Evolutionary conservation across 2,329 filamentous ascomycete species (phyloP).

Genomic region (Teratosphaeria destructans): DNA sequence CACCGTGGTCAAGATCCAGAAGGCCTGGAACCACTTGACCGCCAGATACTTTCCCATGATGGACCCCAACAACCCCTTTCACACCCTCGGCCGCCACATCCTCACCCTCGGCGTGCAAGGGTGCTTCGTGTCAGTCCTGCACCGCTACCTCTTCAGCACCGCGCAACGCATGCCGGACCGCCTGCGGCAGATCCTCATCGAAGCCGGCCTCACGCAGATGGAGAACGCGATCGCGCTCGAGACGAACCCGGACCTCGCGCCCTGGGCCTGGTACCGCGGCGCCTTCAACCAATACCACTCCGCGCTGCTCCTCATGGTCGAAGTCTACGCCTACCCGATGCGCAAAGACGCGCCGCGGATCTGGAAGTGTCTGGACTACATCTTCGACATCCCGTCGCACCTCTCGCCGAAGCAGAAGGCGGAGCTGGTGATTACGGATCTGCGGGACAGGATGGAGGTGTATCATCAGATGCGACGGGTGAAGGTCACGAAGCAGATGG

Average conservation of each 20-base stretch:
- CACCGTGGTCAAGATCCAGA: slow-evolving; percentile 57
- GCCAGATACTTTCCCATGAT: slow-evolving; percentile 57
- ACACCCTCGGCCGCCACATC: slow-evolving; percentile 53
- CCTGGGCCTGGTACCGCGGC: slow-evolving; percentile 61
- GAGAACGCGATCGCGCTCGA: slow-evolving; percentile 48
- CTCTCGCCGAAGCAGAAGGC: slow-evolving; percentile 48
- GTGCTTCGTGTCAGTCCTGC: slow-evolving; percentile 56
- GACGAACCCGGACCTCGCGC: slow-evolving; percentile 39
- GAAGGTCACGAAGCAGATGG: slow-evolving; percentile 21
- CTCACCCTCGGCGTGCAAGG: slow-evolving; percentile 55
- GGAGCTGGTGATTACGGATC: slow-evolving; percentile 50
- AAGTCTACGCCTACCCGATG: slow-evolving; percentile 51
- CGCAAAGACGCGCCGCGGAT: slow-evolving; percentile 53
- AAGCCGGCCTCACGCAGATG: slow-evolving; percentile 45
- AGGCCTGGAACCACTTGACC: slow-evolving; percentile 54
- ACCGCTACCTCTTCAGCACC: slow-evolving; percentile 51
- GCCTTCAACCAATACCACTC: slow-evolving; percentile 65
- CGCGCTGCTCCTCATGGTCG: slow-evolving; percentile 57
- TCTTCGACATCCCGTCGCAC: slow-evolving; percentile 51
- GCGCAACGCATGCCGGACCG: slow-evolving; percentile 47
- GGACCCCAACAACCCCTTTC: slow-evolving; percentile 48
- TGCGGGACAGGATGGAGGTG: slow-evolving; percentile 49
- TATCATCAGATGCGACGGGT: slow-evolving; percentile 50
- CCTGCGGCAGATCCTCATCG: slow-evolving; percentile 53
- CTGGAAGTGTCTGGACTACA: slow-evolving; percentile 62